These are phyloP conservation scores for Leptomonas seymouri DNA, from an alignment of 208 protist species.

Conservation along the genomic window DNA sequence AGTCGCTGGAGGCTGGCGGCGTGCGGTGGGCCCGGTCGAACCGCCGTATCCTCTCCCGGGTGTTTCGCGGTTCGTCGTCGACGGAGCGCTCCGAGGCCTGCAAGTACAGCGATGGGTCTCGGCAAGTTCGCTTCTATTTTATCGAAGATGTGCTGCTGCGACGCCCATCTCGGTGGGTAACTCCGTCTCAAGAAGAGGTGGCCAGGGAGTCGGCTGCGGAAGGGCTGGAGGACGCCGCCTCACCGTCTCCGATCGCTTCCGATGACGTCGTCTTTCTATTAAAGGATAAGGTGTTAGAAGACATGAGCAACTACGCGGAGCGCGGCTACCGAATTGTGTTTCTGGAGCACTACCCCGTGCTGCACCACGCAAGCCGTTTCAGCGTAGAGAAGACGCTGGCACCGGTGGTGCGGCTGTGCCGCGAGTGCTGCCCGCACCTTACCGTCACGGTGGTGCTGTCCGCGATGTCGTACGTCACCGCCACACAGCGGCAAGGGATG, in stretches of 20 bases:
- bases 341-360: conserved; percentile 75
- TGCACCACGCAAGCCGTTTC: conserved; percentile 74
- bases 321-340: conserved; percentile 78
- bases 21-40: conserved; percentile 61
- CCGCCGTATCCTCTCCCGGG: conserved; percentile 69
- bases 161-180: conserved; percentile 1
- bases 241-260: neutral
- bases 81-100: conserved; percentile 28
- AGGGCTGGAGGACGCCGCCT: conserved; percentile 1
- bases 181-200: neutral
- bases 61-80: conserved; percentile 44
- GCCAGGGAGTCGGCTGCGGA: conserved; percentile 3
- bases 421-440: conserved; percentile 19
- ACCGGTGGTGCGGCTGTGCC: conserved; percentile 49
- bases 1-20: conserved; percentile 23
- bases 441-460: conserved; percentile 78
- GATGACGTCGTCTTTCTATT: conserved; percentile 14
- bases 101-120: conserved; percentile 59
- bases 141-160: conserved; percentile 65
- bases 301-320: conserved; percentile 41
- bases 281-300: conserved; percentile 17
- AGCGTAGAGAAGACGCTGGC: conserved; percentile 42
- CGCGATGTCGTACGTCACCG: conserved; percentile 71
- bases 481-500: conserved; percentile 36
- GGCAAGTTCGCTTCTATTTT: conserved; percentile 71